Percentiles rank a stretch among this genome's conserved stretches.
Conservation (phyloP, 2,329 filamentous ascomycete species). For the Epichloe elymi region DNA sequence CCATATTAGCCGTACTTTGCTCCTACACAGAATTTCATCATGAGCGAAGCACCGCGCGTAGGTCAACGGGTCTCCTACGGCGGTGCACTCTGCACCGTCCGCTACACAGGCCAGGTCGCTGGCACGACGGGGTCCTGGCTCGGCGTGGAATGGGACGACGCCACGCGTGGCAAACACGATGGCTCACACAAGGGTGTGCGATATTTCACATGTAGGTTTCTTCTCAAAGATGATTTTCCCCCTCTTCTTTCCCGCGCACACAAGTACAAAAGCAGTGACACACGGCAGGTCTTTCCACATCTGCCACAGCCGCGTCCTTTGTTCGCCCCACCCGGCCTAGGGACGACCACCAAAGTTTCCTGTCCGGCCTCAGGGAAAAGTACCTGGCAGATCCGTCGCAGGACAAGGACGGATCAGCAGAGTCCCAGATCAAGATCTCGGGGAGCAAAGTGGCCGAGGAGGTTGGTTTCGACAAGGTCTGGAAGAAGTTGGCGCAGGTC, state of each 20-base stretch:
- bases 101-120: slow-evolving; percentile 65
- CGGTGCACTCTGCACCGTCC: slow-evolving; percentile 66
- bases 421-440: slow-evolving; percentile 49
- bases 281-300: slow-evolving; percentile 41
- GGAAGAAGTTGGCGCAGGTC: slow-evolving; percentile 63
- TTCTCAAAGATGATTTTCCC: too few relatives aligned
- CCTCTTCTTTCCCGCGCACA: neutral
- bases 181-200: slow-evolving; percentile 65
- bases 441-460: slow-evolving; percentile 74
- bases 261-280: neutral
- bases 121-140: slow-evolving; percentile 74
- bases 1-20: neutral
- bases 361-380: slow-evolving; percentile 69
- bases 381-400: slow-evolving; percentile 51
- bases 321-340: slow-evolving; percentile 61
- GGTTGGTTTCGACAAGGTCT: slow-evolving; percentile 89
- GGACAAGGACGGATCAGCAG: slow-evolving; percentile 22
- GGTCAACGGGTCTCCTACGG: slow-evolving; percentile 74
- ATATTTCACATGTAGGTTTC: slow-evolving; percentile 66
- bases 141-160: slow-evolving; percentile 94
- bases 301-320: slow-evolving; percentile 70
- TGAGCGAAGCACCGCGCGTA: slow-evolving; percentile 30
- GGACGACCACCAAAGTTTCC: slow-evolving; percentile 58
- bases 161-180: slow-evolving; percentile 75
- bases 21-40: slow-evolving; percentile 10